Conservation (phyloP, 106 monocot genomes). For the Platanthera zijinensis region DNA sequence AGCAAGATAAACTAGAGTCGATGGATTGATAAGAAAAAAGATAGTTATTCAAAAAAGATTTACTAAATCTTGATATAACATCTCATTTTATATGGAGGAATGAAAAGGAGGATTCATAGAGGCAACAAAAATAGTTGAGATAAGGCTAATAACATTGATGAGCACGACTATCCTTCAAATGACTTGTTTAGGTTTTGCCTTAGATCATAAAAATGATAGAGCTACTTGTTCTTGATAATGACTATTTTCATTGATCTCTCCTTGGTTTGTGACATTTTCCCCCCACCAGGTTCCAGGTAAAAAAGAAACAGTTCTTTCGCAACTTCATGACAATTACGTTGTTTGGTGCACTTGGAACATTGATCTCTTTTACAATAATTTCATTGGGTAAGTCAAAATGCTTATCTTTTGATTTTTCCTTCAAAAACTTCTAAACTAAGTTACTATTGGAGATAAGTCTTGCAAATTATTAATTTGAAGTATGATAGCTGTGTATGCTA, state of each 20-base stretch:
- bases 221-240: not conserved
- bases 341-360: conserved; percentile 71
- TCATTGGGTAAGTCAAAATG: conserved; percentile 34
- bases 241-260: not conserved
- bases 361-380: conserved; percentile 69
- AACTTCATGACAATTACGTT: conserved; percentile 68
- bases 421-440: not conserved
- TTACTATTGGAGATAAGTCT: not conserved
- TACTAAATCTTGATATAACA: not conserved
- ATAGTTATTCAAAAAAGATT: not conserved
- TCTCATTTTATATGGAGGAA: not conserved
- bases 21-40: not conserved
- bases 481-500: not conserved
- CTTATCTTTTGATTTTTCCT: not conserved
- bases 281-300: conserved; percentile 70
- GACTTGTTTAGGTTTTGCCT: not conserved
- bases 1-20: not conserved
- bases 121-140: not conserved
- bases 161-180: not conserved
- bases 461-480: not conserved
- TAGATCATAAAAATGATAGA: conserved; percentile 2
- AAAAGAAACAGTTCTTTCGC: conserved; percentile 83
- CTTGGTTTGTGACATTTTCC: not conserved
- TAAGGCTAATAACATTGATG: not conserved
- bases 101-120: not conserved